These are phyloP conservation scores for Stagonosporopsis cucurbitacearum DNA, from an alignment of 2,329 filamentous ascomycete genomes.

Conservation along the genomic window DNA sequence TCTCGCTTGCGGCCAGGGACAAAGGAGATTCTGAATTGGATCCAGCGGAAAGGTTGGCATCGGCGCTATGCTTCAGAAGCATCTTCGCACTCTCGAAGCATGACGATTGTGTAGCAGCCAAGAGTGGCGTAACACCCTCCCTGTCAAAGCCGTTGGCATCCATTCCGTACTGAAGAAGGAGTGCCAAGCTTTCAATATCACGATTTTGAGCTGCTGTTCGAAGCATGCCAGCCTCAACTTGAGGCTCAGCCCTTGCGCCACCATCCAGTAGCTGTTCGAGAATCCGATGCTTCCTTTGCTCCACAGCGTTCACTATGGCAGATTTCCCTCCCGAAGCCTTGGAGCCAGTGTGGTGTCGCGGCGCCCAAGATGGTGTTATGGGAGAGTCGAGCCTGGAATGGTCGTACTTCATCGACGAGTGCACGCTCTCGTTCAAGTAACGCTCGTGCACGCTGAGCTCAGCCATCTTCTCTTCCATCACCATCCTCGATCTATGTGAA, in stretches of 20 bases:
- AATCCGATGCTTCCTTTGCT: slow-evolving; percentile 69
- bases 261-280: slow-evolving; percentile 44
- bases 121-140: slow-evolving; percentile 38
- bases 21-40: slow-evolving; percentile 63
- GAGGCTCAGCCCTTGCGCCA: slow-evolving; percentile 39
- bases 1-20: slow-evolving; percentile 57
- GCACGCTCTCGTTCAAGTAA: slow-evolving; percentile 29
- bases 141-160: slow-evolving; percentile 42
- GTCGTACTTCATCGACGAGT: slow-evolving; percentile 22
- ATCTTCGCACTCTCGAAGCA: slow-evolving; percentile 55
- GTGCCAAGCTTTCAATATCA: slow-evolving; percentile 36
- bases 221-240: slow-evolving; percentile 42
- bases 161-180: slow-evolving; percentile 40
- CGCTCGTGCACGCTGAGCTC: slow-evolving; percentile 33
- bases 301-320: slow-evolving; percentile 60
- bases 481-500: slow-evolving; percentile 29
- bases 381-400: slow-evolving; percentile 24
- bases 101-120: slow-evolving; percentile 36
- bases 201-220: slow-evolving; percentile 39
- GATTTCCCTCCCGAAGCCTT: slow-evolving; percentile 44
- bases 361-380: slow-evolving; percentile 24
- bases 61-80: slow-evolving; percentile 35
- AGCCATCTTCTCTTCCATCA: slow-evolving; percentile 36
- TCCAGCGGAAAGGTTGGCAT: slow-evolving; percentile 42
- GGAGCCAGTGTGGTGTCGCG: slow-evolving; percentile 32